Evolutionary conservation across 1,284 basidiomycete species (phyloP), one percentile per base, ranked within the genome.

Genomic region (Trametes hirsuta): DNA sequence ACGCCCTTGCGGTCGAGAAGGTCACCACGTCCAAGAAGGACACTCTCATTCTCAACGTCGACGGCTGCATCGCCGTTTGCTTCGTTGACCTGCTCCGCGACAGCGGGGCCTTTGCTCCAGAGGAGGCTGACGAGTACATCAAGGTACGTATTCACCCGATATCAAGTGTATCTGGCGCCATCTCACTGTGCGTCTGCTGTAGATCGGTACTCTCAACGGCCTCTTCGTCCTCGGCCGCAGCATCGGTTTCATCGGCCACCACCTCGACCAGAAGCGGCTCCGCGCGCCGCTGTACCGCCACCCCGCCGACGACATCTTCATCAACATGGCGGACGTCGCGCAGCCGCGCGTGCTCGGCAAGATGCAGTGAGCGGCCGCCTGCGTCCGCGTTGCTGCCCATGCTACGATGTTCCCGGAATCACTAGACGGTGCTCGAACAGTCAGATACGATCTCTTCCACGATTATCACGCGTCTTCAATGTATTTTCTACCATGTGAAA

Each of bases 1-100:
- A 98, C 72, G 97, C 97, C n/a, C 87, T 98, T 61, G 95, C 94
- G 46, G 95, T 98, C 67, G 96, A 99, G 84, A 95, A 94, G 78
- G 96, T 98, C 58, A 98, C 97, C 42, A 97, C 95, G 47, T 82
- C 94, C 59, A 99, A 99, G 90, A 98, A 98, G 83, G 95, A 97
- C 76, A 96, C 95, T 81, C 84, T 94, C 68, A 94, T 97, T 78
- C 82, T 97, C 61, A 97, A 97, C 81, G 96, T 98, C 69, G 96
- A 98, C 69, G 96, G 96, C 49, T 97, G 95, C 77, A 96, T 99
- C 66, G 97, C 97, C 49, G 97, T 97, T 65, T 97, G 93, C 82
- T 98, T 99, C 81, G 94, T 96, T 71, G 97, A 98, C 79, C 83
- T 99, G 59, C 86, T 99, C 61, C 88, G 91, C 51, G 94, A 96